A percentile compares a stretch with the other conserved stretches of the same genome.
Evolutionary conservation across 2,329 filamentous ascomycete genomes (phyloP).

Genomic region (Fusarium newnesense): DNA sequence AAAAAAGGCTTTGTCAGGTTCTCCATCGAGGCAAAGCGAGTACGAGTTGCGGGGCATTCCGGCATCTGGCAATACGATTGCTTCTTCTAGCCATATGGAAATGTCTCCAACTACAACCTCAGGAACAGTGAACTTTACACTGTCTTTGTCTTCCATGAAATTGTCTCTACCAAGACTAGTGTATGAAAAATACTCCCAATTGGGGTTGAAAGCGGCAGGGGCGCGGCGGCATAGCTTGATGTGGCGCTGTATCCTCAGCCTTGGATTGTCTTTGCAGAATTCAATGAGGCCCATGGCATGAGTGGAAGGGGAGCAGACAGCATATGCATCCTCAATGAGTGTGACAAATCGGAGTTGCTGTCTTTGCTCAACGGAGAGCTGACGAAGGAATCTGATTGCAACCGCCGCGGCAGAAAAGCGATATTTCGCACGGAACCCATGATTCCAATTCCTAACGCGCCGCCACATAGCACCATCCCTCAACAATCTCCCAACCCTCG

Average conservation of each 20-base stretch:
- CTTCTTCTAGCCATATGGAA: background rate
- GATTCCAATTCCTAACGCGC: rapidly evolving
- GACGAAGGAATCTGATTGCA: slow-evolving; percentile 1
- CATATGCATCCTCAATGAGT: background rate
- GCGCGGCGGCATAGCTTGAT: background rate
- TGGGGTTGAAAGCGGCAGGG: background rate
- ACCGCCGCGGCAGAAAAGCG: slow-evolving; percentile 8
- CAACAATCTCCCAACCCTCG: rapidly evolving
- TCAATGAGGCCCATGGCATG: background rate
- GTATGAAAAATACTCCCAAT: no score
- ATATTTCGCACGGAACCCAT: background rate
- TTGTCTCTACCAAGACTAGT: background rate
- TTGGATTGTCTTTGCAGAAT: background rate
- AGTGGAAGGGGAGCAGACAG: background rate
- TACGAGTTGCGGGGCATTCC: slow-evolving; percentile 3
- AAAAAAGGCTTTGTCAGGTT: background rate
- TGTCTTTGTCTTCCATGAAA: background rate
- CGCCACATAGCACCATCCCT: background rate
- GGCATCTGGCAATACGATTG: background rate
- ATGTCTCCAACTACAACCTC: background rate
- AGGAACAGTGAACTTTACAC: background rate
- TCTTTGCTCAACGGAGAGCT: background rate
- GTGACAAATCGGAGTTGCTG: background rate
- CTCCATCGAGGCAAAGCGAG: slow-evolving; percentile 5
- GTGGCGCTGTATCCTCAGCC: background rate